Base-by-base conservation (phyloP, 2,329 filamentous ascomycete genomes). In the Exophiala mesophila region DNA sequence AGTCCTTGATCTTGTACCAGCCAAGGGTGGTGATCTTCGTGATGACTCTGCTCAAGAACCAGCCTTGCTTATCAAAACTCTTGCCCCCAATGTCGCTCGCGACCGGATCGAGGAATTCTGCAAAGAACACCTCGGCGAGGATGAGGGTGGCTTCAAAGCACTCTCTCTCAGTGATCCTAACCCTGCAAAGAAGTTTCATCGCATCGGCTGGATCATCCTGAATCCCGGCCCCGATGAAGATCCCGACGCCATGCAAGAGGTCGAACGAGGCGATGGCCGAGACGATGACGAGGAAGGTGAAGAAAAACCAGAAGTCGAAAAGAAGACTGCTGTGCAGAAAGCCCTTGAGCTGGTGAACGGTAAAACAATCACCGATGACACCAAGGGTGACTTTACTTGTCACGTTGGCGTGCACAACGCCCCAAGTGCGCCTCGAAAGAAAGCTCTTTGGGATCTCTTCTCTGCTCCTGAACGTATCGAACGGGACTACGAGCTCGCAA, bases 161-260 rank as follows among this genome's bases (percentile, higher is more conserved):
- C 73, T 98, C 4, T 97, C 90, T 23, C 75, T 98, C 36, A 96
- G 89, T 54, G 92, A 98, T 57, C 92, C 92, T 0, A 98, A 98
- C 59, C 92, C 92, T 2, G 84, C 88, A 58, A 98, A 98, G 69
- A 85, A 94, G 51, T 98, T 89, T 59, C 92, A 98, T 61, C 83
- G 92, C 16, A 97, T 98, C 64, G 92, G 92, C 16, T 98, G 94
- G 90, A 94, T 98, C 47, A 92, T 97, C 76, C 75, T 98, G 7
- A 85, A 97, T 58, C 84, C 88, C 12, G 80, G 80, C 10, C 74
- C 83, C 1, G 86, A 94, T 42, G 72, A 76, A 16, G 67, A 74
- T 4, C 71, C 76, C 34, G 73, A 80, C 9, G 43, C 43, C 5
- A 57, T 57, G 54, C 44, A 56, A 35, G 53, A 55, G 17, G 70